Conservation (phyloP, 352 stramenopile genomes). For the Globisporangium ultimum region DNA sequence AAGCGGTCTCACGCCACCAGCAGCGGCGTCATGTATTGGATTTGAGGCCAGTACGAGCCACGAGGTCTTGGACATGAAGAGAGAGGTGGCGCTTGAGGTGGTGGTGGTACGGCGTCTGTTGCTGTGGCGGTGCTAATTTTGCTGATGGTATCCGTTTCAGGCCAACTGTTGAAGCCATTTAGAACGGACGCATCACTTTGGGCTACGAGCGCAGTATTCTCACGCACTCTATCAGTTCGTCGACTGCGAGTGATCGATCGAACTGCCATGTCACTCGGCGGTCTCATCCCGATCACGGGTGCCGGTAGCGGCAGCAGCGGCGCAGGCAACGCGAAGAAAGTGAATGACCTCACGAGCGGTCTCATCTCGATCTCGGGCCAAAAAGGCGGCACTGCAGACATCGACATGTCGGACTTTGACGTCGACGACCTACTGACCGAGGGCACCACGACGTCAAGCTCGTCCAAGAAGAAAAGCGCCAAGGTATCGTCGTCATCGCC, state of each 20-base stretch:
- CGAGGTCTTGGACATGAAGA: too few species aligned
- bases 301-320: slow-evolving; percentile 13
- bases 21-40: too few species aligned
- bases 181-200: too few species aligned
- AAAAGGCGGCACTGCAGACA: slow-evolving; percentile 14
- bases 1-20: too few species aligned
- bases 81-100: too few species aligned
- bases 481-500: slow-evolving; percentile 12
- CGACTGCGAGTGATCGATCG: too few species aligned
- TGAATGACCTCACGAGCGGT: slow-evolving; percentile 50
- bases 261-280: slow-evolving; percentile 35
- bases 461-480: slow-evolving; percentile 13
- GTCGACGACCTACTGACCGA: slow-evolving; percentile 56
- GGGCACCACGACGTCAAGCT: slow-evolving; percentile 9
- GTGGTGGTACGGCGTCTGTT: too few species aligned
- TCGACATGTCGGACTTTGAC: slow-evolving; percentile 21
- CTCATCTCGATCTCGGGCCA: slow-evolving; percentile 49
- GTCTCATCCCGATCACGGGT: slow-evolving; percentile 49
- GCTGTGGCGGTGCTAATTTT: too few species aligned
- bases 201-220: background rate
- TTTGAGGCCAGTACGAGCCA: too few species aligned
- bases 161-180: too few species aligned
- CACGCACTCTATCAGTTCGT: too few species aligned
- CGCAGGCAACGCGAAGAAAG: slow-evolving; percentile 9
- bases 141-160: too few species aligned